Base-by-base conservation (phyloP, 495 filamentous ascomycete species). In the Aspergillus steynii region DNA sequence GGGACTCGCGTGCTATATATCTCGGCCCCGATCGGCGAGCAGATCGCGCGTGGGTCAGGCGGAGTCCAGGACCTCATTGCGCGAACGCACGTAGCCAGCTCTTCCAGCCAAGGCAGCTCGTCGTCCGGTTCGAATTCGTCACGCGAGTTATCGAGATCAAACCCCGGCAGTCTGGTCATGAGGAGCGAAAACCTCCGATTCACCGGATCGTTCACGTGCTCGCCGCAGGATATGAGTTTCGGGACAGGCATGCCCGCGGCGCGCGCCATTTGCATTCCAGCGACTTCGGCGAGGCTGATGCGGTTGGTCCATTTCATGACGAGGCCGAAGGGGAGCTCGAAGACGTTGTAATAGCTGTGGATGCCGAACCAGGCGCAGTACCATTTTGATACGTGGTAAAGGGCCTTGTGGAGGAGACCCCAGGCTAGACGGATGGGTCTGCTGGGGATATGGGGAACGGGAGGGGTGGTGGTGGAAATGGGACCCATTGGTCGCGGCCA, bases 281-380 rank as follows among this genome's bases (percentile, higher is more conserved):
- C 53, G 10, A 68, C 75, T 58, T 81, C 76, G 61, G 77, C 76
- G 26, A 77, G 45, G n/a, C 71, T 65, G 8, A 72, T 80, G 25
- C 74, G 61, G 60, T 79, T 69, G 28, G 73, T 71, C 74, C 75
- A 79, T 68, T 81, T 79, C 61, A 76, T 46, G 28, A 76, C 57
- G 15, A 72, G 65, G 8, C 72, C 74, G 46, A 77, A 75, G 0
- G 72, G 74, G 4, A 74, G 58, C 53, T 77, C 64, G 1, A 65
- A 32, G 31, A 73, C 70, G 7, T 65, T 37, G 27, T 45, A n/a
- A 61, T 73, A 20, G 4, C 1, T 47, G 20, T 20, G 20, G 20
- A 73, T 61, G 3, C 50, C 55, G 25, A 64, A 58, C 64, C 64
- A 71, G 37, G 32, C 50, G 55, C 67, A 75, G 57, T 77, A 75